Evolutionary conservation across 2,329 filamentous ascomycete species (phyloP).

Genomic region (Aspergillus sp.): DNA sequence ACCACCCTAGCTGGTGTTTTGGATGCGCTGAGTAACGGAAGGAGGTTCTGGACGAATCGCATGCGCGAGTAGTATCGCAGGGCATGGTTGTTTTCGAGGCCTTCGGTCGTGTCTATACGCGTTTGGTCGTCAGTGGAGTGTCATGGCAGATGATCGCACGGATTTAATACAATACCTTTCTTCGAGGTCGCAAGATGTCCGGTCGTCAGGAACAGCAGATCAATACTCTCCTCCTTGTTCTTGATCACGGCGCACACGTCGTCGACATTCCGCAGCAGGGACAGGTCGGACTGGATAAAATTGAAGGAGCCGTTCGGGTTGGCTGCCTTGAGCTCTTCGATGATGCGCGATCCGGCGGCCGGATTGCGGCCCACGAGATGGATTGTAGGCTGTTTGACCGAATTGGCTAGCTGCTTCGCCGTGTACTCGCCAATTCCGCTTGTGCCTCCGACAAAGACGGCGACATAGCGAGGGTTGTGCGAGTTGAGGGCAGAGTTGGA

Average conservation of each 20-base stretch:
- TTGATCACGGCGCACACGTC: slow-evolving; percentile 51
- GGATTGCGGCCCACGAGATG: slow-evolving; percentile 51
- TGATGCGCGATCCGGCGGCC: slow-evolving; percentile 36
- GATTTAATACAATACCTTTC: slow-evolving; percentile 1
- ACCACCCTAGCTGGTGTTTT: slow-evolving; percentile 53
- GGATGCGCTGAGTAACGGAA: slow-evolving; percentile 54
- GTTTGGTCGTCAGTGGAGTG: not conserved
- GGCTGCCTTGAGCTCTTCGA: slow-evolving; percentile 41
- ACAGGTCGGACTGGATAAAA: slow-evolving; percentile 27
- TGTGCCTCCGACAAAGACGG: slow-evolving; percentile 53
- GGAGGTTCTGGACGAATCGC: slow-evolving; percentile 57
- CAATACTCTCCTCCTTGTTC: slow-evolving; percentile 51
- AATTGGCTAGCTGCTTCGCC: slow-evolving; percentile 45
- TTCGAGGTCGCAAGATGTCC: slow-evolving; percentile 40
- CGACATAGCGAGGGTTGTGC: slow-evolving; percentile 44
- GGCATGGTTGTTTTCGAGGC: slow-evolving; percentile 52
- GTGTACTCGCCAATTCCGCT: slow-evolving; percentile 52
- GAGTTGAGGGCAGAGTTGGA: slow-evolving; percentile 12
- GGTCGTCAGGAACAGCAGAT: slow-evolving; percentile 55
- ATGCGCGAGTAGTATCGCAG: slow-evolving; percentile 59
- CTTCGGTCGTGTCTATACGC: slow-evolving; percentile 55
- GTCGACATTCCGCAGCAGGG: slow-evolving; percentile 50
- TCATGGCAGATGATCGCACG: not conserved
- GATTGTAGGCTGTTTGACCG: slow-evolving; percentile 41
- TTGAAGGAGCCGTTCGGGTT: slow-evolving; percentile 35